Conservation (phyloP, 192 early-diverging fungal genomes). For the Backusella tarrabulga region DNA sequence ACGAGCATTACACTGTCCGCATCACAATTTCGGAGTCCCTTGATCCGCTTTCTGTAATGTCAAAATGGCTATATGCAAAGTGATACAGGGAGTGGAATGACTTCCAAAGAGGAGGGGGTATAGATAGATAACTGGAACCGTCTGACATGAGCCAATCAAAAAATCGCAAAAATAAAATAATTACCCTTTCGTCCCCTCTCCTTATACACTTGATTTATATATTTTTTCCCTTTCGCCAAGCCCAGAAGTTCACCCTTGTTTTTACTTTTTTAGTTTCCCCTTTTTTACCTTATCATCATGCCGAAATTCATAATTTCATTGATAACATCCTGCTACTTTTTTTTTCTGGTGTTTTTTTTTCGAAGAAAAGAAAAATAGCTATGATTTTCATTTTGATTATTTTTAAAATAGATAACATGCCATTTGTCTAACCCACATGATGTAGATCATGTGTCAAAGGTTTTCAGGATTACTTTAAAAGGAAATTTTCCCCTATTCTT, state of each 20-base stretch:
- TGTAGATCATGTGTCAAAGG: slow-evolving; percentile 4
- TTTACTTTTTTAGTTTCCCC: slow-evolving; percentile 9
- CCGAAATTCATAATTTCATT: slow-evolving; percentile 3
- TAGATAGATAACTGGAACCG: background rate
- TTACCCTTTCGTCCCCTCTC: background rate
- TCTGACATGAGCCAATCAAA: background rate
- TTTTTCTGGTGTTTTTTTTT: background rate
- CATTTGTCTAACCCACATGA: background rate
- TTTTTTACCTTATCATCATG: background rate
- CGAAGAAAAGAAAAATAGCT: background rate
- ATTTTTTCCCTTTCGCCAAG: background rate
- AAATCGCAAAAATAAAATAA: background rate
- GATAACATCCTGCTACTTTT: slow-evolving; percentile 4
- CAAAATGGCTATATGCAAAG: background rate
- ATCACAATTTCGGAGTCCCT: background rate
- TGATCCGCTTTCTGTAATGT: background rate
- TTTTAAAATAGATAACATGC: slow-evolving; percentile 1
- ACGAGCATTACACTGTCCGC: background rate
- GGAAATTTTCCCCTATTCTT: slow-evolving; percentile 4
- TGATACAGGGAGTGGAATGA: background rate
- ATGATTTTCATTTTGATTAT: background rate
- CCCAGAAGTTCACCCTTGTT: background rate
- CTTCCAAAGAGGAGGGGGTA: background rate
- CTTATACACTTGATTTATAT: background rate
- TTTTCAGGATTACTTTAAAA: slow-evolving; percentile 4